These are phyloP conservation scores for Berkeleyomyces basicola DNA, from an alignment of 2,329 filamentous ascomycete genomes.

Conservation along the genomic window DNA sequence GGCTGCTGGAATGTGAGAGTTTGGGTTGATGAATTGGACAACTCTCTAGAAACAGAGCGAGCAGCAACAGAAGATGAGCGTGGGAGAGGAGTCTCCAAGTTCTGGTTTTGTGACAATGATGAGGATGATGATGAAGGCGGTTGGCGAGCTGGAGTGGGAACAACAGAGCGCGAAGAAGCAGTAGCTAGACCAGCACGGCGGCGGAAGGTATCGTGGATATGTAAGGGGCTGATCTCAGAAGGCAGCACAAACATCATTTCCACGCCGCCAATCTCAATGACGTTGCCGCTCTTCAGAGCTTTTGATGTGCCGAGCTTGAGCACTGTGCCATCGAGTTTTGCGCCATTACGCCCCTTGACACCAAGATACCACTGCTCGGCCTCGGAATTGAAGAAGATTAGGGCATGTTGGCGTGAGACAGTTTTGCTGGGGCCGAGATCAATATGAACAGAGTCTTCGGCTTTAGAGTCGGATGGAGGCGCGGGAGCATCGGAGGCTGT, in stretches of 20 bases:
- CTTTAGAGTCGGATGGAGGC: constrained; percentile 17
- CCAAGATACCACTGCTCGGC: constrained; percentile 63
- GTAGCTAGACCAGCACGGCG: constrained; percentile 40
- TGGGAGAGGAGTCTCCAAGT: constrained; percentile 13
- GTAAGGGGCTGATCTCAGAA: constrained; percentile 46
- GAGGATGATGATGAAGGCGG: constrained; percentile 10
- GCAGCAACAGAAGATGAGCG: constrained; percentile 8
- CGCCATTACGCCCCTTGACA: constrained; percentile 82
- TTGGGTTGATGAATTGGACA: constrained; percentile 12
- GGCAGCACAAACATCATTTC: constrained; percentile 99
- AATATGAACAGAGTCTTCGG: constrained; percentile 52
- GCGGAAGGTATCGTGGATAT: constrained; percentile 52
- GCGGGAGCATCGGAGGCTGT: background rate
- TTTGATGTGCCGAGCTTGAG: constrained; percentile 51
- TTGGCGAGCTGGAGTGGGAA: constrained; percentile 5
- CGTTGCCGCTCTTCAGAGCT: constrained; percentile 65
- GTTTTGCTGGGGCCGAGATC: constrained; percentile 76
- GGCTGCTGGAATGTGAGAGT: constrained; percentile 24
- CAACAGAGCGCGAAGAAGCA: constrained; percentile 12
- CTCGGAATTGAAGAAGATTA: constrained; percentile 54
- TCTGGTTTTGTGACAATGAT: constrained; percentile 6
- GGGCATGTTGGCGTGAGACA: constrained; percentile 60
- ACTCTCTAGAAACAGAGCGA: constrained; percentile 2
- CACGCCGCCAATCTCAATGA: constrained; percentile 78
- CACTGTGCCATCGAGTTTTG: constrained; percentile 59